These are phyloP conservation scores for Aspergillus brasiliensis DNA, from an alignment of 2,329 filamentous ascomycete genomes.

Conservation along the genomic window DNA sequence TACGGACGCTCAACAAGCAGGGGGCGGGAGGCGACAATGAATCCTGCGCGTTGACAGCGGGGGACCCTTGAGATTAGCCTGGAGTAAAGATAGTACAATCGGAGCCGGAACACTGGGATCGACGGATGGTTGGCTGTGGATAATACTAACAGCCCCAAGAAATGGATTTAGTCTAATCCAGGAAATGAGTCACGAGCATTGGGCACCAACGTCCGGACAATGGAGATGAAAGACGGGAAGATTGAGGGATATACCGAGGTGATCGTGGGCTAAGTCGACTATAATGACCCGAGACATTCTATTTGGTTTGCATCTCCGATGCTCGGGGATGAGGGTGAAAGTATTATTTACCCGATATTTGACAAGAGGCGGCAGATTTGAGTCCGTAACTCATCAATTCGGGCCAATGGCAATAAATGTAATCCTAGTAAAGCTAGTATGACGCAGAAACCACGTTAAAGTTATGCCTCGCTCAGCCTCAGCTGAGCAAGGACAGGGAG, in stretches of 20 bases:
- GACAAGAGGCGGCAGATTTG: constrained; percentile 4
- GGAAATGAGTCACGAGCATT: constrained; percentile 2
- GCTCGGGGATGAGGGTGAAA: neutral
- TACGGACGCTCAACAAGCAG: neutral
- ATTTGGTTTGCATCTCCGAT: neutral
- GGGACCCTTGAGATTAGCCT: neutral
- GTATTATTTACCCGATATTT: neutral
- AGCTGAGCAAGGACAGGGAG: neutral
- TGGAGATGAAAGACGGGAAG: neutral
- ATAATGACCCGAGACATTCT: neutral
- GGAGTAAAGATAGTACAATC: neutral
- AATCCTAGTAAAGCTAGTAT: constrained; percentile 6
- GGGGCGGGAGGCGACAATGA: neutral
- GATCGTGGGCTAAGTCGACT: neutral
- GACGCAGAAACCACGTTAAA: constrained; percentile 15
- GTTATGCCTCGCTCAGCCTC: constrained; percentile 15
- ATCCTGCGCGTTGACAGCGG: neutral
- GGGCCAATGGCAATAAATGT: constrained; percentile 5
- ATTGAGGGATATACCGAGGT: neutral
- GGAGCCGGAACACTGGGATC: neutral
- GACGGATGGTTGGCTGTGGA: neutral
- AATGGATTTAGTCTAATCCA: neutral
- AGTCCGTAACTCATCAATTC: neutral
- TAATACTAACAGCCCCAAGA: neutral
- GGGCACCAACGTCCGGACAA: constrained; percentile 6